Base-by-base conservation (phyloP, 73 alveolate species). In the Paramecium sexaurelia region DNA sequence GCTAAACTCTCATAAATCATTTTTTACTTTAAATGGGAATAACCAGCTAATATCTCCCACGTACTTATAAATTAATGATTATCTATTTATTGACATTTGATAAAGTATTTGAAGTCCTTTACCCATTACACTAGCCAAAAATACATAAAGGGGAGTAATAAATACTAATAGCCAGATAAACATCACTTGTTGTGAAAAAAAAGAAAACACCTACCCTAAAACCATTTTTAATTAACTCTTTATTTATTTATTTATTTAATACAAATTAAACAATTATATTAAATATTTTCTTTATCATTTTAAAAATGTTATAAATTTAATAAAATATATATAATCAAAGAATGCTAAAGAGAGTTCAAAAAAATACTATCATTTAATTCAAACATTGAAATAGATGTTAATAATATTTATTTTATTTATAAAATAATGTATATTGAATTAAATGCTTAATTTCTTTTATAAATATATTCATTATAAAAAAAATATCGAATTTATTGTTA, bases 21-120 rank as follows among this genome's bases (percentile, higher is more conserved):
- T 35, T 33, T 1, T 15, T 71, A 71, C 86, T 1, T 17, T 71
- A 15, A 71, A 71, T 35, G 86, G 86, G 56, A 71, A 71, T n/a
- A 71, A 33, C 86, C 86, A 71, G 35, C 86, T 71, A 0, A 71
- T 33, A 71, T 71, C 86, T 71, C 86, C 86, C 43, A 71, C 17
- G 15, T 71, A 71, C 15, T 71, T 71, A 36, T 71, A 71, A 37
- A 71, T 32, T 27, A 37, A 36, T 71, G 86, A 71, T 32, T 71
- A 35, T 71, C 86, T 71, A 71, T 71, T 71, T 71, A 35, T 35
- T 15, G 57, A 15, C 86, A 71, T 71, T 36, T 71, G 43, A 32
- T 8, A 33, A 33, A 71, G 56, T 32, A 71, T 35, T 71, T 71
- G 66, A 0, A 71, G 17, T 33, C 86, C 86, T 71, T 71, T 71